Evolutionary conservation across 2,329 filamentous ascomycete species (phyloP).

Genomic region (Exutisphaerella laricina): DNA sequence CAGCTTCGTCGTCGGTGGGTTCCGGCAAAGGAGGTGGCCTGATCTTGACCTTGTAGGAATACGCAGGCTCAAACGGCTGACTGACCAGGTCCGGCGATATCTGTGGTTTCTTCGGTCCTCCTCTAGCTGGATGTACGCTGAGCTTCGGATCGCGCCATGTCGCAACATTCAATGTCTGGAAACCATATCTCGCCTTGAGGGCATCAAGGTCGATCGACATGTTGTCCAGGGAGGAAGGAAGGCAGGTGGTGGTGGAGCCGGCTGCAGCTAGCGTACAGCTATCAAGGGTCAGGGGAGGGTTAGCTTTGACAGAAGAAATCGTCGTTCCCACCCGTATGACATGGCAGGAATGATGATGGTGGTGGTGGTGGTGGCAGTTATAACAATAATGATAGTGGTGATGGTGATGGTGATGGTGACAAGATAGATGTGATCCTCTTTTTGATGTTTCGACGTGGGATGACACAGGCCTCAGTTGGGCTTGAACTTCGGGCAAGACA

Average conservation of each 20-base stretch:
- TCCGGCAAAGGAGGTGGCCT: conserved; percentile 16
- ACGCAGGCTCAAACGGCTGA: conserved; percentile 19
- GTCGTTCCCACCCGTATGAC: conserved; percentile 6
- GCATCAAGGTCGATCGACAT: conserved; percentile 17
- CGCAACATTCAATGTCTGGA: conserved; percentile 22
- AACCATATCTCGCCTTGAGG: conserved; percentile 24
- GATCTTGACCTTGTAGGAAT: conserved; percentile 27
- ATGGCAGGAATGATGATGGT: conserved; percentile 9
- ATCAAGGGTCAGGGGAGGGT: conserved; percentile 1
- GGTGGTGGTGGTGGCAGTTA: neutral
- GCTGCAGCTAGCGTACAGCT: conserved; percentile 1
- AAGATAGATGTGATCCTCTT: conserved; percentile 6
- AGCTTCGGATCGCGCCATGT: conserved; percentile 26
- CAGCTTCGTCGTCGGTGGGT: conserved; percentile 26
- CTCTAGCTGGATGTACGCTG: conserved; percentile 24
- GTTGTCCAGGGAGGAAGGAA: conserved; percentile 1
- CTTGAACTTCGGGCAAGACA: conserved; percentile 1
- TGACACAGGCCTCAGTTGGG: conserved; percentile 13
- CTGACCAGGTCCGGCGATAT: conserved; percentile 22
- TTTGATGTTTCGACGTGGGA: no score
- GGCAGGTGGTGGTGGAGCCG: no score
- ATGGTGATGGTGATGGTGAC: no score
- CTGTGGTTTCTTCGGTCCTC: conserved; percentile 20
- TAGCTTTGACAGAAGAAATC: conserved; percentile 3
- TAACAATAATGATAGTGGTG: conserved; percentile 1